Percentiles rank a stretch among this genome's conserved stretches.
Evolutionary conservation across 1,284 basidiomycete species (phyloP).

Genomic region (Tetrapyrgos nigripes): DNA sequence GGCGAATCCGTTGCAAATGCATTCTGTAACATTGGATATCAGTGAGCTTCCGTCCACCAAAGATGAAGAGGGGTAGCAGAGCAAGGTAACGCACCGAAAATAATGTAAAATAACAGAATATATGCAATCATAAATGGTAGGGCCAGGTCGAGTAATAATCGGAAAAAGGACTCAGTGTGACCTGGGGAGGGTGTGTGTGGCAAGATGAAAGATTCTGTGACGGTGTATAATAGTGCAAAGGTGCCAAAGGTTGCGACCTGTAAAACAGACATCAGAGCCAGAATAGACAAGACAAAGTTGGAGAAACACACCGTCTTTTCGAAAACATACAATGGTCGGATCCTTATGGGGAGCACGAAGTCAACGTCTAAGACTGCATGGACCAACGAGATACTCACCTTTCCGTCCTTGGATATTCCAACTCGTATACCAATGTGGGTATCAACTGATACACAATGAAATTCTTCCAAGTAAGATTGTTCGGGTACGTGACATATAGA

Average conservation of each 20-base stretch:
- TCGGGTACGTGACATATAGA: slow-evolving; percentile 77
- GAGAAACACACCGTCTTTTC: slow-evolving; percentile 78
- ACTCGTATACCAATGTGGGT: slow-evolving; percentile 94
- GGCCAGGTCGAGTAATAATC: slow-evolving; percentile 85
- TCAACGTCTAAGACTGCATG: background rate
- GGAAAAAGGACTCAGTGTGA: slow-evolving; percentile 76
- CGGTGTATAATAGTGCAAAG: slow-evolving; percentile 89
- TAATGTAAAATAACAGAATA: slow-evolving; percentile 83
- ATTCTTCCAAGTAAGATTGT: slow-evolving; percentile 85
- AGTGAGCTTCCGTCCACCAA: background rate
- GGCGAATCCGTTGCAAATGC: slow-evolving; percentile 95
- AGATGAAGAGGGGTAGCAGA: background rate
- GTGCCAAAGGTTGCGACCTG: slow-evolving; percentile 92
- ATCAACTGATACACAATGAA: slow-evolving; percentile 91
- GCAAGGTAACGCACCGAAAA: slow-evolving; percentile 65
- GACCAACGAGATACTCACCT: slow-evolving; percentile 50
- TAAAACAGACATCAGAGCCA: background rate
- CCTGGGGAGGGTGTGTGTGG: slow-evolving; percentile 69
- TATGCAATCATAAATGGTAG: slow-evolving; percentile 93
- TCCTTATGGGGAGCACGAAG: slow-evolving; percentile 48
- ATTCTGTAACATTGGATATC: slow-evolving; percentile 58
- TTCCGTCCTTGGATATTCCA: slow-evolving; percentile 94
- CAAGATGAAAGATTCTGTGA: slow-evolving; percentile 94
- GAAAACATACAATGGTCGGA: slow-evolving; percentile 90
- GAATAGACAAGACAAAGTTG: background rate